Evolutionary conservation across 2,329 filamentous ascomycete species (phyloP).

Genomic region (Dendrostoma leiphaemia): DNA sequence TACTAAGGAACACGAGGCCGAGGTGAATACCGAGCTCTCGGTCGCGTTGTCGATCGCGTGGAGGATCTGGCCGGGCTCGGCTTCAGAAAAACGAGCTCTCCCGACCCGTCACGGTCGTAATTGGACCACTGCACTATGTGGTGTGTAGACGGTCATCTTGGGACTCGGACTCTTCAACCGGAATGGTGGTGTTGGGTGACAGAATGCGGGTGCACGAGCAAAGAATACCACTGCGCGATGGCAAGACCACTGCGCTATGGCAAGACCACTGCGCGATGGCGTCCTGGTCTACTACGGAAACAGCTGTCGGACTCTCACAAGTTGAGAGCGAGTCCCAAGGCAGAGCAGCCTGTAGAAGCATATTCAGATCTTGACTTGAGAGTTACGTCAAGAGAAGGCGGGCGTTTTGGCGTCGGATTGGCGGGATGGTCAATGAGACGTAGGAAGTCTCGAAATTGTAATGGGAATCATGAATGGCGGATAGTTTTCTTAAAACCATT

Average conservation of each 20-base stretch:
- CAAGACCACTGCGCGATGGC: not conserved
- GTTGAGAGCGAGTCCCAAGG: not conserved
- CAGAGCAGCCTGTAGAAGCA: not conserved
- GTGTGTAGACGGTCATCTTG: not conserved
- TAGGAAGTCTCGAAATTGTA: not conserved
- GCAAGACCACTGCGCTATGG: no score
- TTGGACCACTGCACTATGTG: not conserved
- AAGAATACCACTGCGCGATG: no score
- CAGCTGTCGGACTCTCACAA: not conserved
- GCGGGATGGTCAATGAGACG: not conserved
- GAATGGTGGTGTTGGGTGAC: not conserved
- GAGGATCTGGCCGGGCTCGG: no score
- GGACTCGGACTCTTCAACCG: not conserved
- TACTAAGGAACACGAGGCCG: no score
- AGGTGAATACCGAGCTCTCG: no score
- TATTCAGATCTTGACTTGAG: not conserved
- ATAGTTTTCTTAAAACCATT: not conserved
- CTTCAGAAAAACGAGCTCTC: not conserved
- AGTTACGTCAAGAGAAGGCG: not conserved
- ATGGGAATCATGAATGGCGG: not conserved
- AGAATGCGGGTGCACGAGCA: no score
- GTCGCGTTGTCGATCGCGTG: not conserved
- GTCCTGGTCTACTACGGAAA: not conserved
- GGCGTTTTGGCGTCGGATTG: constrained; percentile 7
- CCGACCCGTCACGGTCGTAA: not conserved